phyloP scores from a whole-genome alignment of 805 yeast species.

The Yarrowia keelungensis region DNA sequence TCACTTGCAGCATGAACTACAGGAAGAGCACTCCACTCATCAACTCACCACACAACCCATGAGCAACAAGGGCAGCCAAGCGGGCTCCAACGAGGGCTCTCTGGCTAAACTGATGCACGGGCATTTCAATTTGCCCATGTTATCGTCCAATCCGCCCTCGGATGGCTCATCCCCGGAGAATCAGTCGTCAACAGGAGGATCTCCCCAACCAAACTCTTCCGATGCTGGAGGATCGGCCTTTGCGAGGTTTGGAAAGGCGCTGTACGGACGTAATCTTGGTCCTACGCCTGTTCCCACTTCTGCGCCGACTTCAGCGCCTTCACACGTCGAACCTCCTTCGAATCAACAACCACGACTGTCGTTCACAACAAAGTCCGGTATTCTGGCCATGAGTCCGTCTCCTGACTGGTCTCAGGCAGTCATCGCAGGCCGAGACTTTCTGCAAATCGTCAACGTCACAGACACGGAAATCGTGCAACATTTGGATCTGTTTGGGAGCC shows the following conservation, averaged over 20 bases:
- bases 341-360: conserved; percentile 6
- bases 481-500: conserved; percentile 41
- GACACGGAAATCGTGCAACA: conserved; percentile 24
- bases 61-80: conserved; percentile 31
- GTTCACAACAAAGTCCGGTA: conserved; percentile 43
- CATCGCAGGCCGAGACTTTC: conserved; percentile 47
- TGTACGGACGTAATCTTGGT: conserved; percentile 40
- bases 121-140: conserved; percentile 32
- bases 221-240: conserved; percentile 40
- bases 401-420: conserved; percentile 44
- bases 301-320: conserved; percentile 11
- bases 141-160: conserved; percentile 28
- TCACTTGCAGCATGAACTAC: background rate
- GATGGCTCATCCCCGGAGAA: conserved; percentile 37
- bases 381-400: conserved; percentile 47
- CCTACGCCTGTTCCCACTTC: conserved; percentile 14
- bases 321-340: background rate
- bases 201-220: conserved; percentile 19
- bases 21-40: background rate
- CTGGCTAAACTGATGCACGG: conserved; percentile 32
- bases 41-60: background rate
- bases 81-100: conserved; percentile 28
- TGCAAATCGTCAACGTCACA: conserved; percentile 36
- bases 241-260: conserved; percentile 45
- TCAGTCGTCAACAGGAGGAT: background rate